Evolutionary conservation across 2,329 filamentous ascomycete species (phyloP).

Genomic region (Sporothrix brunneoviolacea): DNA sequence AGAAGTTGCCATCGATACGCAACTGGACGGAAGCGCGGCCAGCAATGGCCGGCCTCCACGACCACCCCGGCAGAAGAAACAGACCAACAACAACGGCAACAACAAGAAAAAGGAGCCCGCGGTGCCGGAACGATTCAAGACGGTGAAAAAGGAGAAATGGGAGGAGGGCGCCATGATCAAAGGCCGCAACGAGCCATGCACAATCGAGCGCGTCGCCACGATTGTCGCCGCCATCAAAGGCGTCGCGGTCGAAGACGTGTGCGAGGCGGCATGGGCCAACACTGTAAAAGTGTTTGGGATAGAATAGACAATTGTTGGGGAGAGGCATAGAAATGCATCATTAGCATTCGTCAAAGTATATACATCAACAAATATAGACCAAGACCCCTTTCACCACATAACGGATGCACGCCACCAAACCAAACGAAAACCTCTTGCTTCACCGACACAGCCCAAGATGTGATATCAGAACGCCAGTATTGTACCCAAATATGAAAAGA

Average conservation of each 20-base stretch:
- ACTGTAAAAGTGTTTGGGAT: conserved; percentile 68
- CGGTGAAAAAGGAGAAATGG: conserved; percentile 96
- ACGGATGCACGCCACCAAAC: no score
- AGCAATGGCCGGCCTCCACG: conserved; percentile 11
- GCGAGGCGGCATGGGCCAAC: conserved; percentile 79
- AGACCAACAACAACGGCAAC: conserved; percentile 13
- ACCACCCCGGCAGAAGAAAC: conserved; percentile 17
- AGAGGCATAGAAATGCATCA: no score
- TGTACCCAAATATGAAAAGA: no score
- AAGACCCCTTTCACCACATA: no score
- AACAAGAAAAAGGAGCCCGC: conserved; percentile 54
- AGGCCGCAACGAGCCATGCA: conserved; percentile 86
- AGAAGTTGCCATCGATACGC: conserved; percentile 2
- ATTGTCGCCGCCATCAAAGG: conserved; percentile 84
- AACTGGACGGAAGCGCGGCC: not conserved
- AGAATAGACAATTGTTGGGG: not conserved
- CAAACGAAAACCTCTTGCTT: no score
- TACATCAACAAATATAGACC: no score
- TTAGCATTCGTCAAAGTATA: no score
- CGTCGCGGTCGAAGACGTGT: conserved; percentile 71
- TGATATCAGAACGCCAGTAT: no score
- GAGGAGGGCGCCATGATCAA: conserved; percentile 83
- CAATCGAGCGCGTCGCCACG: conserved; percentile 79
- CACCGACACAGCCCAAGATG: no score
- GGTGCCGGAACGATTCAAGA: conserved; percentile 66